A percentile compares a stretch with the other conserved stretches of the same genome.
Evolutionary conservation across 176 grass and related monocot species (phyloP).

Genomic region (Carex cristatella): DNA sequence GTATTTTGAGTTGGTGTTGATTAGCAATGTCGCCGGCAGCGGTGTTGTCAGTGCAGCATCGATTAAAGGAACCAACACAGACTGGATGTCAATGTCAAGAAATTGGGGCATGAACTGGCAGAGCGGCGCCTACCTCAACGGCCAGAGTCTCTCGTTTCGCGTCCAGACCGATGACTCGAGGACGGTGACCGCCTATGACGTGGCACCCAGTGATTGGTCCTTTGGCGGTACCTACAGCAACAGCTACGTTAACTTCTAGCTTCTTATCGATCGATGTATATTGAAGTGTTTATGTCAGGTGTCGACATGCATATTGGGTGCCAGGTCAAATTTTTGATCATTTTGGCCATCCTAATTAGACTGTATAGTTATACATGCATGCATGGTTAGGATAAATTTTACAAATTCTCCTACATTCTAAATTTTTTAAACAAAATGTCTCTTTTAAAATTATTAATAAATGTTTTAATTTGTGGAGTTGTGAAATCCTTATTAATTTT

Average conservation of each 20-base stretch:
- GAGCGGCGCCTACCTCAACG: slow-evolving; percentile 31
- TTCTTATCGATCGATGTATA: neutral
- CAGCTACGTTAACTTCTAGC: neutral
- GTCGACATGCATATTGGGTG: no score
- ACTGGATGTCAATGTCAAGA: slow-evolving; percentile 46
- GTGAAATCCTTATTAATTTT: no score
- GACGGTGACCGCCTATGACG: neutral
- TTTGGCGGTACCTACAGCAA: slow-evolving; percentile 12
- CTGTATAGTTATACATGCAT: neutral
- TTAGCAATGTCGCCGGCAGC: slow-evolving; percentile 34
- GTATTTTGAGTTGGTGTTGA: slow-evolving; percentile 41
- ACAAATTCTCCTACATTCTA: no score
- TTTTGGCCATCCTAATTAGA: neutral
- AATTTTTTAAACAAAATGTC: no score
- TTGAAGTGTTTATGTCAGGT: neutral
- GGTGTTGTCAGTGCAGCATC: slow-evolving; percentile 34
- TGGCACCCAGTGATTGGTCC: slow-evolving; percentile 4
- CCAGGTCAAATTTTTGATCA: no score
- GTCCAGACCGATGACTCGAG: slow-evolving; percentile 4
- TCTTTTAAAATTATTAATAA: no score
- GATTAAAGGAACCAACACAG: slow-evolving; percentile 18
- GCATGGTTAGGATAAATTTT: neutral
- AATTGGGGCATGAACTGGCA: slow-evolving; percentile 71
- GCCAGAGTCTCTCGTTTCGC: slow-evolving; percentile 31
- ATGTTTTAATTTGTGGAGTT: no score